These are phyloP conservation scores for Candolleomyces aberdarensis DNA, from an alignment of 768 basidiomycete species.

Conservation along the genomic window DNA sequence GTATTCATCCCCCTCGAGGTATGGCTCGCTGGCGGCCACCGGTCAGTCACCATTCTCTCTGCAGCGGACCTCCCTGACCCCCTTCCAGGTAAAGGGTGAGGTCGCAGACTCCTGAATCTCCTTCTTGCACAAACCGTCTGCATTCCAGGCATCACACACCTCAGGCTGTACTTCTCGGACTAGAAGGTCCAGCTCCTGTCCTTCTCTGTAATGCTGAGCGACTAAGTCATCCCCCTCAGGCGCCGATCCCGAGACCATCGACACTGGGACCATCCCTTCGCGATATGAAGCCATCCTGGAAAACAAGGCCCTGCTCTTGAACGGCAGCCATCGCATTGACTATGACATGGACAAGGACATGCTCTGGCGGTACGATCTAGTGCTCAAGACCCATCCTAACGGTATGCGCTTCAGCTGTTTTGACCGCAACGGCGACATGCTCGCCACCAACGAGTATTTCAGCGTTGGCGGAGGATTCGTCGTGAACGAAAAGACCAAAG, in stretches of 20 bases:
- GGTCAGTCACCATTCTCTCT: conserved; percentile 37
- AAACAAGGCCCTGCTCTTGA: conserved; percentile 66
- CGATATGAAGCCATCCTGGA: conserved; percentile 68
- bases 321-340: conserved; percentile 69
- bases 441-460: conserved; percentile 95
- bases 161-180: conserved; percentile 79
- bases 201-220: conserved; percentile 7
- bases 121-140: not conserved
- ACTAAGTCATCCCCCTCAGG: conserved; percentile 30
- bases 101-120: no score
- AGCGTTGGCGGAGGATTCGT: conserved; percentile 95
- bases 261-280: conserved; percentile 77
- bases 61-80: not conserved
- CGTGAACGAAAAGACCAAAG: conserved; percentile 91
- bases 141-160: conserved; percentile 74
- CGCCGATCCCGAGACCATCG: conserved; percentile 91
- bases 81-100: conserved; percentile 70
- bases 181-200: conserved; percentile 50
- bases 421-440: conserved; percentile 71
- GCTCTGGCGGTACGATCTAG: conserved; percentile 88
- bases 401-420: conserved; percentile 94
- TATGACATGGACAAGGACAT: conserved; percentile 92
- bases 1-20: conserved; percentile 39
- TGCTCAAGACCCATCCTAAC: conserved; percentile 87
- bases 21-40: conserved; percentile 92